phyloP scores from a whole-genome alignment of 2,329 filamentous ascomycete genomes.

The Penicillium sp. region DNA sequence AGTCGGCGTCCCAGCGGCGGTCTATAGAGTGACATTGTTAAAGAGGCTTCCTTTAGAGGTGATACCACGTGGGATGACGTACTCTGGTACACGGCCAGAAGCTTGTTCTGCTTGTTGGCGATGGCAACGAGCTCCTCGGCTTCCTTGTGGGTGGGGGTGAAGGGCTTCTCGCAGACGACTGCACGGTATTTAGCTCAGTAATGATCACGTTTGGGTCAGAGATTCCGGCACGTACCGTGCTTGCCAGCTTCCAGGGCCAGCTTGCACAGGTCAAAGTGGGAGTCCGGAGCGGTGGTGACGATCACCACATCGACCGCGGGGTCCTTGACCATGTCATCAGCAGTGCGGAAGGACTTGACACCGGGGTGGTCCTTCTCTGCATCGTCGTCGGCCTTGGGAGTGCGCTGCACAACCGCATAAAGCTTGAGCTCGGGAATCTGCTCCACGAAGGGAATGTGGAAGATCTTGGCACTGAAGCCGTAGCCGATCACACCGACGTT shows the following conservation, averaged over 20 bases:
- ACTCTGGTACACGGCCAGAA: constrained; percentile 70
- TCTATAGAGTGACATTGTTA: constrained; percentile 37
- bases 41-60: neutral
- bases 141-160: constrained; percentile 69
- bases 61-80: constrained; percentile 11
- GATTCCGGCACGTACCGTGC: constrained; percentile 48
- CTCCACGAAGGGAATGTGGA: constrained; percentile 77
- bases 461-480: constrained; percentile 69
- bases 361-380: constrained; percentile 66
- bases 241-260: constrained; percentile 67
- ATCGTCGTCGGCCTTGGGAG: constrained; percentile 62
- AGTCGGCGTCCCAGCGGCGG: constrained; percentile 75
- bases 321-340: constrained; percentile 65
- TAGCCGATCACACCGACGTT: constrained; percentile 62
- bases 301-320: constrained; percentile 66
- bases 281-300: constrained; percentile 68
- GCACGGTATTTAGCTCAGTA: neutral
- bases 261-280: constrained; percentile 66
- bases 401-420: constrained; percentile 73
- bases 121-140: constrained; percentile 62
- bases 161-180: constrained; percentile 80
- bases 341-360: constrained; percentile 62
- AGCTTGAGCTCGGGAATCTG: constrained; percentile 64
- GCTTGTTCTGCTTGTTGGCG: constrained; percentile 50
- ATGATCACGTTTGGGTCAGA: neutral